These are phyloP conservation scores for Eleusine indica DNA, from an alignment of 176 grass and related monocot genomes.

Conservation along the genomic window DNA sequence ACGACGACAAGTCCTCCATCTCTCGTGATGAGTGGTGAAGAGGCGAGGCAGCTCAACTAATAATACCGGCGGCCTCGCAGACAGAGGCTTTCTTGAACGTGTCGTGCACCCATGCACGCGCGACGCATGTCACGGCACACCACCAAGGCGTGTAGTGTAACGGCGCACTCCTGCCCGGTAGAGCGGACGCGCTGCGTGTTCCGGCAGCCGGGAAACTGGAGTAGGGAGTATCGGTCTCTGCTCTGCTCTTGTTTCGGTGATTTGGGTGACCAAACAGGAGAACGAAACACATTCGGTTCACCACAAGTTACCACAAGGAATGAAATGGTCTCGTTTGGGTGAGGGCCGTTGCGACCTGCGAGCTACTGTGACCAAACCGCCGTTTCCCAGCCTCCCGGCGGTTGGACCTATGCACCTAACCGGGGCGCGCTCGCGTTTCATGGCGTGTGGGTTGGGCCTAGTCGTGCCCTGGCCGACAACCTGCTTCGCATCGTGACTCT, in stretches of 20 bases:
- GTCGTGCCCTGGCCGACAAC: not conserved
- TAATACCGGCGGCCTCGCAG: not conserved
- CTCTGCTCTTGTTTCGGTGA: not conserved
- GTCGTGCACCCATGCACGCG: constrained; percentile 23
- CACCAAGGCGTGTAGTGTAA: not conserved
- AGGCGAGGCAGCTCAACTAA: constrained; percentile 8
- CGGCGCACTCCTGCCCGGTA: not conserved
- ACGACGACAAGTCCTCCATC: constrained; percentile 69
- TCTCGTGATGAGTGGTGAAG: not conserved
- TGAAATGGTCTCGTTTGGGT: constrained; percentile 31
- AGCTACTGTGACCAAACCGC: constrained; percentile 54
- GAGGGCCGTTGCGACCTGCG: constrained; percentile 43
- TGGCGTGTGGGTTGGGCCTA: constrained; percentile 20
- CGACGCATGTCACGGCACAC: not conserved
- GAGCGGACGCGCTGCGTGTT: not conserved
- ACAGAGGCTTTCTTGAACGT: constrained; percentile 18
- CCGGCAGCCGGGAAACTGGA: no score
- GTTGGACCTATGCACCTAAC: constrained; percentile 53
- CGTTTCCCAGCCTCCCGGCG: constrained; percentile 9
- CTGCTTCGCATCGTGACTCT: not conserved
- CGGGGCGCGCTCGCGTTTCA: not conserved
- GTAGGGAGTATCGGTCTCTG: no score
- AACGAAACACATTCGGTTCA: not conserved
- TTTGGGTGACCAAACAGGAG: constrained; percentile 4
- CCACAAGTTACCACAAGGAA: not conserved